A percentile compares a stretch with the other conserved stretches of the same genome.
Evolutionary conservation across 306 rosid species (phyloP).

Genomic region (Quercus bicolor): DNA sequence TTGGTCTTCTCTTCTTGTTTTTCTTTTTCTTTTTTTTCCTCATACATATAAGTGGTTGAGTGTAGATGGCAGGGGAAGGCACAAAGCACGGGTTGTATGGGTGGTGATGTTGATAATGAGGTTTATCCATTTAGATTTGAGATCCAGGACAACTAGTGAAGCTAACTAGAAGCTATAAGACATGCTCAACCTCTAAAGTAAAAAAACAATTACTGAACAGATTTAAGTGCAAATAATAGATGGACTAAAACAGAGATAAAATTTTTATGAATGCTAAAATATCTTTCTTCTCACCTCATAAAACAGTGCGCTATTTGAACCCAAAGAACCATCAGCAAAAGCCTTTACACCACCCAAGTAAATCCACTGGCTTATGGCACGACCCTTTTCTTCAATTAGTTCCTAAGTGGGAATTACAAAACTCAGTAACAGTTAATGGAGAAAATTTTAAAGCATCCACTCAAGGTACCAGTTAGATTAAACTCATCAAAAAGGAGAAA

Average conservation of each 20-base stretch:
- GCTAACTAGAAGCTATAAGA: neutral
- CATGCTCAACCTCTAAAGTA: neutral
- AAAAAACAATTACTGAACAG: neutral
- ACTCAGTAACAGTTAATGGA: slow-evolving; percentile 13
- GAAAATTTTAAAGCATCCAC: neutral
- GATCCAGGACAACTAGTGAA: slow-evolving; percentile 1
- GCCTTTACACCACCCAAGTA: slow-evolving; percentile 91
- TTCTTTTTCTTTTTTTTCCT: no score
- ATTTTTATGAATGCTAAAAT: slow-evolving; percentile 7
- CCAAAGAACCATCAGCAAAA: slow-evolving; percentile 85
- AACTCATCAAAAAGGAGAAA: neutral
- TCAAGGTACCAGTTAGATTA: neutral
- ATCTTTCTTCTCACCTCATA: slow-evolving; percentile 62
- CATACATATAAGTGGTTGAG: no score
- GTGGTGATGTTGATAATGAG: no score
- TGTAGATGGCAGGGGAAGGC: no score
- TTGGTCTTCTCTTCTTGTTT: no score
- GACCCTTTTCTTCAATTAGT: slow-evolving; percentile 52
- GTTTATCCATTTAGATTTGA: neutral
- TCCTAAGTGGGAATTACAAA: slow-evolving; percentile 41
- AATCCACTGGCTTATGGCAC: slow-evolving; percentile 64
- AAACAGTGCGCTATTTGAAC: slow-evolving; percentile 76
- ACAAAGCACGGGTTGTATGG: no score
- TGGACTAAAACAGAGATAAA: neutral
- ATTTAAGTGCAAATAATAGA: neutral